Percentiles rank a stretch among this genome's conserved stretches.
Evolutionary conservation across 805 yeast species (phyloP).

Genomic region (Zygosaccharomyces pseudorouxii): DNA sequence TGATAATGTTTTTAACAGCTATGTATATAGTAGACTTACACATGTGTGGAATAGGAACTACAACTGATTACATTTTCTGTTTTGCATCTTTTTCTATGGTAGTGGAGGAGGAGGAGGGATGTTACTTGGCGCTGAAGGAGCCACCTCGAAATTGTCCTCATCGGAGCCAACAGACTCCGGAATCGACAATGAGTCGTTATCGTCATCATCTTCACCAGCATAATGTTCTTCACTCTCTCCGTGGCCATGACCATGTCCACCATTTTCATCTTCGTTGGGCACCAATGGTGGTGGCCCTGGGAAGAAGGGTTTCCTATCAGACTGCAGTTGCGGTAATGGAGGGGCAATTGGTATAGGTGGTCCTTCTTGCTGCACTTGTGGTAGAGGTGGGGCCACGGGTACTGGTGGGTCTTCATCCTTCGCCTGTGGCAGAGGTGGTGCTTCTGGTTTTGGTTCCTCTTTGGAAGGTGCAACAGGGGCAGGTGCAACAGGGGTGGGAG

Average conservation of each 20-base stretch:
- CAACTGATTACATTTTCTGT: no score
- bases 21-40: slow-evolving; percentile 7
- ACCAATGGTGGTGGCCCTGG: slow-evolving; percentile 17
- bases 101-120: slow-evolving; percentile 35
- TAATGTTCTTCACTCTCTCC: slow-evolving; percentile 7
- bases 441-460: slow-evolving; percentile 4
- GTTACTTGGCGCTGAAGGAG: slow-evolving; percentile 16
- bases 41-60: background rate
- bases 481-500: slow-evolving; percentile 16
- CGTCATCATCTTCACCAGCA: slow-evolving; percentile 9
- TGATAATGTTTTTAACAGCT: slow-evolving; percentile 15
- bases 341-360: slow-evolving; percentile 42
- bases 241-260: background rate
- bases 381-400: slow-evolving; percentile 33
- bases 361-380: slow-evolving; percentile 23
- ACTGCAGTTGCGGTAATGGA: slow-evolving; percentile 35
- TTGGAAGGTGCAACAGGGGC: slow-evolving; percentile 23
- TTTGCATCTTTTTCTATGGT: slow-evolving; percentile 13
- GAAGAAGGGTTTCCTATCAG: slow-evolving; percentile 9
- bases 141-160: slow-evolving; percentile 15
- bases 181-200: slow-evolving; percentile 33
- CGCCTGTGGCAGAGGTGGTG: slow-evolving; percentile 23
- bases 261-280: background rate
- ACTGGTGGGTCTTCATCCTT: slow-evolving; percentile 20
- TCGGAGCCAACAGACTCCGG: slow-evolving; percentile 36